phyloP scores from a whole-genome alignment of 441 rosid species.

The Bocquillonia castaneifolia region DNA sequence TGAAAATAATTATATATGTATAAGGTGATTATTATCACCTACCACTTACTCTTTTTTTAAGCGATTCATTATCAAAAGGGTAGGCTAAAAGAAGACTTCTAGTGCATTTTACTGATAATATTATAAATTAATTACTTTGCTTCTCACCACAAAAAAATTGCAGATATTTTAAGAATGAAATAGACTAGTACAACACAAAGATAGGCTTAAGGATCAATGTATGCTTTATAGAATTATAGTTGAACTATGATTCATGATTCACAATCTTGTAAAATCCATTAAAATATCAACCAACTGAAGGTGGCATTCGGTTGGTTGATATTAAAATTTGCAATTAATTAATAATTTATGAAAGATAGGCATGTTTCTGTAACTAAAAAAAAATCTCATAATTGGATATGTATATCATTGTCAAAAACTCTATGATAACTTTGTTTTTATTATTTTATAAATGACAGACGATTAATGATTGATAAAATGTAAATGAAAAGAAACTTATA shows the following conservation, averaged over 20 bases:
- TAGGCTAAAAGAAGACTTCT: slow-evolving; percentile 36
- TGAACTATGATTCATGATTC: slow-evolving; percentile 30
- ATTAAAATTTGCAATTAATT: background rate
- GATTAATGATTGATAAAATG: too few species aligned
- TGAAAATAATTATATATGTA: slow-evolving; percentile 19
- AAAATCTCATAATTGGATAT: too few species aligned
- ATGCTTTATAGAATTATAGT: slow-evolving; percentile 12
- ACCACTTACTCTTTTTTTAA: slow-evolving; percentile 29
- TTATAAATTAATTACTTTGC: slow-evolving; percentile 14
- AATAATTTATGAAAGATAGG: background rate
- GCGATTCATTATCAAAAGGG: slow-evolving; percentile 19
- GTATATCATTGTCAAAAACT: background rate
- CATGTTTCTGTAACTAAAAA: too few species aligned
- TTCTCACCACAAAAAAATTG: slow-evolving; percentile 21
- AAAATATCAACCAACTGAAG: slow-evolving; percentile 10
- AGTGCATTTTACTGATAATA: slow-evolving; percentile 6
- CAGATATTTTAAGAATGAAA: slow-evolving; percentile 15
- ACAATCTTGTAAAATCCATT: slow-evolving; percentile 24
- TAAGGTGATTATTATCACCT: slow-evolving; percentile 13
- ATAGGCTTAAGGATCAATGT: slow-evolving; percentile 16
- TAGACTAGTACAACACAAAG: slow-evolving; percentile 1
- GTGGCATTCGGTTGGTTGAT: slow-evolving; percentile 20
- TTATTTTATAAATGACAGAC: too few species aligned
- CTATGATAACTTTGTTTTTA: background rate
- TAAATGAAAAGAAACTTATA: too few species aligned